A percentile compares a stretch with the other conserved stretches of the same genome.
These are phyloP conservation scores for Aspergillus sojae DNA, from an alignment of 2,329 filamentous ascomycete species.

Conservation along the genomic window DNA sequence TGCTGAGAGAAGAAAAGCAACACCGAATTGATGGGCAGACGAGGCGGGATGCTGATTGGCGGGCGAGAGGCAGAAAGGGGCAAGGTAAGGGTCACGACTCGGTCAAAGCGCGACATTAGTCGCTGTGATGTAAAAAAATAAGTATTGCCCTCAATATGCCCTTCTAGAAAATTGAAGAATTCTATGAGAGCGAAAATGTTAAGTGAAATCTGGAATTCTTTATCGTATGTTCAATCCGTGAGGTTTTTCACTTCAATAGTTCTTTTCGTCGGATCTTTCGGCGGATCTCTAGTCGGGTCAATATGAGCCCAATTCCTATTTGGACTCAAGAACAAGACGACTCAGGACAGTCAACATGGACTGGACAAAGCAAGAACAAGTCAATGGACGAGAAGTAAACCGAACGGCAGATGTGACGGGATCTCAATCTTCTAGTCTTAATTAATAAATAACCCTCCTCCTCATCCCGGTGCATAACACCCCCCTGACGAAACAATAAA, in stretches of 20 bases:
- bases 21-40: not conserved
- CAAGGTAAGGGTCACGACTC: conserved; percentile 20
- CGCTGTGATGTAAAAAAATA: not conserved
- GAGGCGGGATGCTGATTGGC: conserved; percentile 24
- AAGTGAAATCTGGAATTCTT: not conserved
- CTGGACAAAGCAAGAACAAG: not conserved
- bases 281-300: not conserved
- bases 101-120: conserved; percentile 27
- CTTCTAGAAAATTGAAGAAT: not conserved
- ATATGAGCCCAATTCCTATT: not conserved
- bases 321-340: not conserved
- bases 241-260: not conserved
- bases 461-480: not conserved
- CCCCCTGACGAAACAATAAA: conserved; percentile 15
- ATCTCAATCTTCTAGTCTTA: not conserved
- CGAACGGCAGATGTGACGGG: not conserved
- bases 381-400: not conserved
- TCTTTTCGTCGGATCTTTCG: not conserved
- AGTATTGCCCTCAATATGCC: not conserved
- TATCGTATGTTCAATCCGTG: too few relatives aligned
- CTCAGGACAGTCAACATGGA: not conserved
- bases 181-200: not conserved
- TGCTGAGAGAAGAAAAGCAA: conserved; percentile 8
- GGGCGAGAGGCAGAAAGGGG: conserved; percentile 27
- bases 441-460: conserved; percentile 3